Evolutionary conservation across 2,329 filamentous ascomycete genomes (phyloP), one percentile per base, ranked within the genome.

Genomic region (Macroventuria anomochaeta): DNA sequence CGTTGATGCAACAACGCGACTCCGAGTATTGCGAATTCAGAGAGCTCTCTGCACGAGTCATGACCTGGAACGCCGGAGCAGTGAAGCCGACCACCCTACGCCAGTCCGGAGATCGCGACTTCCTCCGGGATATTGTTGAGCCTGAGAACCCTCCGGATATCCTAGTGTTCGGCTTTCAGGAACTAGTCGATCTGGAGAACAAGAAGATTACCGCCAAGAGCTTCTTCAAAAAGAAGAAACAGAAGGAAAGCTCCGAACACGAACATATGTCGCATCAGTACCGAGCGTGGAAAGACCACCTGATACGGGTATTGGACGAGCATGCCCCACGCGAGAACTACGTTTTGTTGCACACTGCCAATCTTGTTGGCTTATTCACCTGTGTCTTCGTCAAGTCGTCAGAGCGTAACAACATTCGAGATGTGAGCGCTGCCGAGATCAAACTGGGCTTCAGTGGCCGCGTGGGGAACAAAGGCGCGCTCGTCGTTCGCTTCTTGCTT

Each of bases 61-160:
- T 97, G 79, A 97, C 93, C 0, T 99, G 95, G 95, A 99, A 99
- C 72, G 93, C 93, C 1, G 95, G 95, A 1, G 95, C 95, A n/a
- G 88, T 89, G 13, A 96, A 95, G n/a, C 95, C 95, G 0, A 87
- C 86, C 53, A 90, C 88, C 67, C 79, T 97, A 28, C 84, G 89
- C 48, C 85, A 90, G 58, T 85, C 85, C 1, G 82, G 85, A 46
- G 91, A 96, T 66, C 84, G 85, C 10, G 81, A 82, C 36, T 97
- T 97, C 73, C 89, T 97, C 68, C 86, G 87, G 60, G 86, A 93
- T 52, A 82, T 96, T 13, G 80, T 99, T 21, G 84, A 88, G 59
- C 85, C 84, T n/a, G 87, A 89, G 57, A 84, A 88, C 32, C 86
- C 89, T 7, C 91, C 95, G 0, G 95, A 97, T 64, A 92, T 99